phyloP scores from a whole-genome alignment of 208 protist species.

The Trypanosoma melophagium region DNA sequence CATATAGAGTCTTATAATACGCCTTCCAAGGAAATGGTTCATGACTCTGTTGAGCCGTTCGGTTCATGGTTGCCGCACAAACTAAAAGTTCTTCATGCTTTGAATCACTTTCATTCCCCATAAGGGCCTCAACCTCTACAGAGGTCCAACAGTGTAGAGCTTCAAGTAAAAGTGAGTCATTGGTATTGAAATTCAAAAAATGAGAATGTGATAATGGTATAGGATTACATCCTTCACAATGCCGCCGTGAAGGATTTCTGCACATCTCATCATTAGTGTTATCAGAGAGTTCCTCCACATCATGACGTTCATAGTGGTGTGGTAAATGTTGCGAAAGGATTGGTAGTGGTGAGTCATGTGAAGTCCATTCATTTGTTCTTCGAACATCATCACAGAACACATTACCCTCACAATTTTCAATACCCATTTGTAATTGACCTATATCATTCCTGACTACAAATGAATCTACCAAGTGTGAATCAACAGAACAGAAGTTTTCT shows the following conservation, averaged over 20 bases:
- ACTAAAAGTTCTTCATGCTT: slow-evolving; percentile 4
- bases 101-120: background rate
- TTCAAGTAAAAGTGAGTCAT: background rate
- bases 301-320: background rate
- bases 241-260: background rate
- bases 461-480: no score
- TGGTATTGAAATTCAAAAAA: background rate
- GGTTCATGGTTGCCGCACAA: background rate
- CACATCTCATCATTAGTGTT: background rate
- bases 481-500: no score
- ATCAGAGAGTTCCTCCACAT: background rate
- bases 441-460: no score
- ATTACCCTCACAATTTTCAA: no score
- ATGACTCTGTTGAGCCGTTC: background rate
- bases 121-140: background rate
- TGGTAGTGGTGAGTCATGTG: background rate
- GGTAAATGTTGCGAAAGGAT: background rate
- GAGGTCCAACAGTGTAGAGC: background rate
- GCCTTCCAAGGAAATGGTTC: slow-evolving; percentile 1
- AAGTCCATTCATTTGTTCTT: background rate
- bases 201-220: background rate
- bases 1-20: background rate
- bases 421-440: no score
- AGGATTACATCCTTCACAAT: background rate
- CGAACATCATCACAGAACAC: no score